Conservation (phyloP, 2,329 filamentous ascomycete genomes). For the Pestalotiopsis sp. region DNA sequence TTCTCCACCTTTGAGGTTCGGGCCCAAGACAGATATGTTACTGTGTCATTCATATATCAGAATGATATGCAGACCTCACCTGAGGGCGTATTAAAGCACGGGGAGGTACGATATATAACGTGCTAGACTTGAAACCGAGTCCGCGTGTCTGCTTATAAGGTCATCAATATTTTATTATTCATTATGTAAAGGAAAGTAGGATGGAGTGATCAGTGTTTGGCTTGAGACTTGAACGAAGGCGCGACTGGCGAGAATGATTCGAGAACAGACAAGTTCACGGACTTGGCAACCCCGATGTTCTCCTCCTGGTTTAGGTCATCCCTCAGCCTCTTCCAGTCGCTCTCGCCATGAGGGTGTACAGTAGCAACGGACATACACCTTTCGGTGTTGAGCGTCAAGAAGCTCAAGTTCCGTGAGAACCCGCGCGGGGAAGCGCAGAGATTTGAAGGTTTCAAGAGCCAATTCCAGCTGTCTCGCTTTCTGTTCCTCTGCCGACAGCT, state of each 20-base stretch:
- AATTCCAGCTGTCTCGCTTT: neutral
- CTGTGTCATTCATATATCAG: no score
- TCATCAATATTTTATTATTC: neutral
- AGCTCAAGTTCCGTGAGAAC: neutral
- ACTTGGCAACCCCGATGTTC: slow-evolving; percentile 11
- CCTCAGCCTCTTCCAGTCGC: slow-evolving; percentile 4
- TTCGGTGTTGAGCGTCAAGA: slow-evolving; percentile 15
- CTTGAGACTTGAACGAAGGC: neutral
- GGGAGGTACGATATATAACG: no score
- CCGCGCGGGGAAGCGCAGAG: neutral
- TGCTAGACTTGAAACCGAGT: no score
- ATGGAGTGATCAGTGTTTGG: neutral
- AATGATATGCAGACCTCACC: no score
- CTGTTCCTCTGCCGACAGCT: neutral
- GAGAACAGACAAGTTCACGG: slow-evolving; percentile 16
- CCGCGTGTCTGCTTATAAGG: no score
- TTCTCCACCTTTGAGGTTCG: no score
- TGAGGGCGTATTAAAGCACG: no score
- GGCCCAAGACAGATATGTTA: no score
- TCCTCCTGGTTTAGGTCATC: slow-evolving; percentile 5
- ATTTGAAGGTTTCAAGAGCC: slow-evolving; percentile 13
- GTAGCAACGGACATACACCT: slow-evolving; percentile 11
- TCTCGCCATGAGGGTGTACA: slow-evolving; percentile 6
- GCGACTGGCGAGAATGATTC: slow-evolving; percentile 7
- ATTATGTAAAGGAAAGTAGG: neutral